These are phyloP conservation scores for Aspergillus avenaceus DNA, from an alignment of 495 filamentous ascomycete genomes.

Conservation along the genomic window DNA sequence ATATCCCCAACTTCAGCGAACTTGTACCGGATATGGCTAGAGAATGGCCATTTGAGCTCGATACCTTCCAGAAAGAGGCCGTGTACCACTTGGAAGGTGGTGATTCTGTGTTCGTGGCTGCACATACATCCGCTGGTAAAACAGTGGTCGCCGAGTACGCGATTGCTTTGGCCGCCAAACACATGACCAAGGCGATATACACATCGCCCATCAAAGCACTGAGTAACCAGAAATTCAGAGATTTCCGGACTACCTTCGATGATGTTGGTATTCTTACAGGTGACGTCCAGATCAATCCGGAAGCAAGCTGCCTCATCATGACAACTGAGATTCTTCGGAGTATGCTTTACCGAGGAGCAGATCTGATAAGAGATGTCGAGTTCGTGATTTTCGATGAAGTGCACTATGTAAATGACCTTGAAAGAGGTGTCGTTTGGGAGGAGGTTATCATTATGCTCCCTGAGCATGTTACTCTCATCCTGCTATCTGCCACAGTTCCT, in stretches of 20 bases:
- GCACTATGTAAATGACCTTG: constrained; percentile 97
- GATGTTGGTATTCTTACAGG: constrained; percentile 97
- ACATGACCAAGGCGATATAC: constrained; percentile 99
- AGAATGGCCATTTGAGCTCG: constrained; percentile 94
- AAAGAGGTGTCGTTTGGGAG: constrained; percentile 97
- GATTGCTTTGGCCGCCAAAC: constrained; percentile 89
- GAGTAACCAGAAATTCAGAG: constrained; percentile 97
- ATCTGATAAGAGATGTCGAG: constrained; percentile 94
- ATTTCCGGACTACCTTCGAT: constrained; percentile 83
- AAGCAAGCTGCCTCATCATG: constrained; percentile 98
- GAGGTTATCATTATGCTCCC: constrained; percentile 99
- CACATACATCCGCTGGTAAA: constrained; percentile 96
- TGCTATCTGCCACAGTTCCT: constrained; percentile 93
- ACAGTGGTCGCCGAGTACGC: constrained; percentile 98
- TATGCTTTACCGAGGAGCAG: constrained; percentile 96
- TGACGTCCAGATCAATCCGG: constrained; percentile 96
- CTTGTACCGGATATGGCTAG: constrained; percentile 94
- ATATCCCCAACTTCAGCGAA: constrained; percentile 86
- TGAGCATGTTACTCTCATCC: constrained; percentile 90
- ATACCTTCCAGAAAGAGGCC: constrained; percentile 97
- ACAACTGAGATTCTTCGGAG: constrained; percentile 96
- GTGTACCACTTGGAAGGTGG: constrained; percentile 95
- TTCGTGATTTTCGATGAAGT: constrained; percentile 99
- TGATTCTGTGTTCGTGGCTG: constrained; percentile 98
- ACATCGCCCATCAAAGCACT: constrained; percentile 98